Evolutionary conservation across 164 flowering plant genomes (phyloP).

Genomic region (Chloranthus sessilifolius): DNA sequence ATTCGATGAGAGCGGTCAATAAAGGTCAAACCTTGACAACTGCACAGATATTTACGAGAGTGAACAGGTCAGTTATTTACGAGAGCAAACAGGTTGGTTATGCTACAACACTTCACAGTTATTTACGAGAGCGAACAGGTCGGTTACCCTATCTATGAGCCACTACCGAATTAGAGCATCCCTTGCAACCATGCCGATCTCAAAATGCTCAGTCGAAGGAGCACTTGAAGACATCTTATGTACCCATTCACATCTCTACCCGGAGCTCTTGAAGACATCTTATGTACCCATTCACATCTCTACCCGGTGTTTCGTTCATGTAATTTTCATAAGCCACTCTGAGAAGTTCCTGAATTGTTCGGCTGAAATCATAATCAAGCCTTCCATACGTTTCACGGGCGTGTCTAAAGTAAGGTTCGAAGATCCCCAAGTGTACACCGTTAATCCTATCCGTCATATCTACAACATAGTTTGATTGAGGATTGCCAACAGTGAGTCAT

Average conservation of each 20-base stretch:
- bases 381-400: constrained; percentile 19
- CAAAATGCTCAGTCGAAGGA: constrained; percentile 17
- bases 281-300: constrained; percentile 12
- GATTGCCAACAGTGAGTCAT: too few species aligned
- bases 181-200: constrained; percentile 12
- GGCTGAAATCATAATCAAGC: constrained; percentile 9
- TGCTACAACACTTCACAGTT: too few species aligned
- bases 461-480: too few species aligned
- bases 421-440: constrained; percentile 14
- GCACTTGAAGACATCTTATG: constrained; percentile 18
- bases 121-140: too few species aligned
- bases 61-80: too few species aligned
- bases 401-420: constrained; percentile 17
- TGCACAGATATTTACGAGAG: too few species aligned
- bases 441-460: too few species aligned
- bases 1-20: too few species aligned
- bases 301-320: constrained; percentile 13
- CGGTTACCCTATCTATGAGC: too few species aligned
- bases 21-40: too few species aligned
- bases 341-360: constrained; percentile 8
- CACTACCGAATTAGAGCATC: too few species aligned
- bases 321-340: constrained; percentile 19
- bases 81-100: too few species aligned
- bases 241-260: constrained; percentile 13
- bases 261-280: constrained; percentile 23